phyloP scores from a whole-genome alignment of 805 yeast genomes.

The Metschnikowia kunwiensis region DNA sequence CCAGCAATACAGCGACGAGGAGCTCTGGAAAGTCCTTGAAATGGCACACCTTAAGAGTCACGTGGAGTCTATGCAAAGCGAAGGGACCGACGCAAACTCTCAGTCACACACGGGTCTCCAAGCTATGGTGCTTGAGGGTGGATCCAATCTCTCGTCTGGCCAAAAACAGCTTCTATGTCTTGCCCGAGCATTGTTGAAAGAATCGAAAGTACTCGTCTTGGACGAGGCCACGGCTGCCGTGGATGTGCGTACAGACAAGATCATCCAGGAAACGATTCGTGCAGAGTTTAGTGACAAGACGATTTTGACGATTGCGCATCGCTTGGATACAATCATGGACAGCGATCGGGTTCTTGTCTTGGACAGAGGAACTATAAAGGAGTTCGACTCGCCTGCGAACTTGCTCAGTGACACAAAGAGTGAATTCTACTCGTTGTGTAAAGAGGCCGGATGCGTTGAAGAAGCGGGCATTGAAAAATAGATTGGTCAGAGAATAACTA shows the following conservation, averaged over 20 bases:
- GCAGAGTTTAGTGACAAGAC: constrained; percentile 70
- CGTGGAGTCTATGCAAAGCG: constrained; percentile 23
- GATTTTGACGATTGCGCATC: constrained; percentile 84
- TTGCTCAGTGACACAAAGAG: constrained; percentile 44
- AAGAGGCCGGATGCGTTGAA: constrained; percentile 35
- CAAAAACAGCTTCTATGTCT: constrained; percentile 84
- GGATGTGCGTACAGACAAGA: constrained; percentile 22
- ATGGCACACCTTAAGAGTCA: constrained; percentile 27
- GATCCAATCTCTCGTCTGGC: constrained; percentile 83
- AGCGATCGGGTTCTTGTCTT: constrained; percentile 76
- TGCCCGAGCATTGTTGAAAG: constrained; percentile 73
- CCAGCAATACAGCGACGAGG: constrained; percentile 20
- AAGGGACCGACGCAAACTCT: constrained; percentile 2
- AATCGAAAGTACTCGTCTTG: constrained; percentile 67
- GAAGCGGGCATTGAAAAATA: too few relatives aligned
- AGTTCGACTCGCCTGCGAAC: constrained; percentile 67
- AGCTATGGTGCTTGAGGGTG: constrained; percentile 57
- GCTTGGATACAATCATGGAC: constrained; percentile 83
- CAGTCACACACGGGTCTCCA: constrained; percentile 19
- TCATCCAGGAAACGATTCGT: constrained; percentile 58
- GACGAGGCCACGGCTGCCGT: constrained; percentile 74
- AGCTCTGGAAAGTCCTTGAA: constrained; percentile 27
- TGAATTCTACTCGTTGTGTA: constrained; percentile 53
- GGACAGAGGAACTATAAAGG: constrained; percentile 69
- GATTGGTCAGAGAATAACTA: too few relatives aligned